Percentiles rank a stretch among this genome's conserved stretches.
Conservation (phyloP, 2,329 filamentous ascomycete genomes). For the Whalleya microplaca region DNA sequence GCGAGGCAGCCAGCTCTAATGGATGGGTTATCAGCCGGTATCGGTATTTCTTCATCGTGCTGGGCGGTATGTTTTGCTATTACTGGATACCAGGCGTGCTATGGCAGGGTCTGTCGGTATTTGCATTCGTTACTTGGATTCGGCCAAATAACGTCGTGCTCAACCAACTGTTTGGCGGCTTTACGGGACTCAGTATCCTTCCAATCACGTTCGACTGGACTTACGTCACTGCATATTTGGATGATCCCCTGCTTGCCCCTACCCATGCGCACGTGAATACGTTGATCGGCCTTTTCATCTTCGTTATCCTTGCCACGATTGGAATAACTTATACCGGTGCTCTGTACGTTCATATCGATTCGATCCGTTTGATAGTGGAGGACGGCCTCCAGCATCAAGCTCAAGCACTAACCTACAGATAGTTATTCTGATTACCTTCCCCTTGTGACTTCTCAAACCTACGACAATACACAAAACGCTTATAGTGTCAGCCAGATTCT, state of each 20-base stretch:
- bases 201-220: constrained; percentile 52
- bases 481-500: constrained; percentile 60
- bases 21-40: constrained; percentile 52
- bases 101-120: constrained; percentile 52
- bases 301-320: constrained; percentile 48
- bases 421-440: constrained; percentile 57
- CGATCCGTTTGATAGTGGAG: background rate
- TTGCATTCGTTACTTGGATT: constrained; percentile 53
- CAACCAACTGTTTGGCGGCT: constrained; percentile 55
- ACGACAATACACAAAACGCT: constrained; percentile 56
- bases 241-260: constrained; percentile 40
- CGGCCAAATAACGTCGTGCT: constrained; percentile 50
- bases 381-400: background rate
- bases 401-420: constrained; percentile 12
- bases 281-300: constrained; percentile 45
- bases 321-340: constrained; percentile 51
- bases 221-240: constrained; percentile 41
- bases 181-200: constrained; percentile 45
- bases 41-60: constrained; percentile 49
- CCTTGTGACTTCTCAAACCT: constrained; percentile 56
- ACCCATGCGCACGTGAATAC: constrained; percentile 48
- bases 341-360: constrained; percentile 35
- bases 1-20: constrained; percentile 44
- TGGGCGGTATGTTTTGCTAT: constrained; percentile 49
- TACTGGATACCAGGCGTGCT: constrained; percentile 59